These are phyloP conservation scores for Hypoxylon cercidicola DNA, from an alignment of 495 filamentous ascomycete species.

Conservation along the genomic window DNA sequence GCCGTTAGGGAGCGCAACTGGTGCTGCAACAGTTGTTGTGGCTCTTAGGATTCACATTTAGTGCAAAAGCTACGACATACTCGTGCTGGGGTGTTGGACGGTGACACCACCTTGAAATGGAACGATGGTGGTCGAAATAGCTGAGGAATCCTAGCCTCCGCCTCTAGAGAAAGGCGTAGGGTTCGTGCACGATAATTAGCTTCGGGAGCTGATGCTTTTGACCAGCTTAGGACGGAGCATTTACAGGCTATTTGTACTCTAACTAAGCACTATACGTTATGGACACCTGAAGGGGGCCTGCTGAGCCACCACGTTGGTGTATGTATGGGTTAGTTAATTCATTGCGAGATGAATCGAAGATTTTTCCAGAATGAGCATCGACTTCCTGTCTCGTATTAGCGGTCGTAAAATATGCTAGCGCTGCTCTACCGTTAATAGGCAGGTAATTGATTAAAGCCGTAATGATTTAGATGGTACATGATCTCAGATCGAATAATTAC, in stretches of 20 bases:
- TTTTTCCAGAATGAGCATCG: not conserved
- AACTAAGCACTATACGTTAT: conserved; percentile 16
- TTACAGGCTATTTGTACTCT: conserved; percentile 23
- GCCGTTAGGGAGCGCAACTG: conserved; percentile 39
- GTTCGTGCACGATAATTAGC: conserved; percentile 12
- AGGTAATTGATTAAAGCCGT: too few species aligned
- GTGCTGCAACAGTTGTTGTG: conserved; percentile 45
- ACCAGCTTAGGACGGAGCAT: conserved; percentile 1
- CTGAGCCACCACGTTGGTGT: conserved; percentile 2
- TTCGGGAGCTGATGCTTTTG: conserved; percentile 1
- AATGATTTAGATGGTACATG: too few species aligned
- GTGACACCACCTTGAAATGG: not conserved
- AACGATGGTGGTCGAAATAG: not conserved
- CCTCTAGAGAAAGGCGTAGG: not conserved
- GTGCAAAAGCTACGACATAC: not conserved
- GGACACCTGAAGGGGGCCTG: conserved; percentile 1
- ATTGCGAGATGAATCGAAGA: conserved; percentile 26
- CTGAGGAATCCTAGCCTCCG: not conserved
- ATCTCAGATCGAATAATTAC: too few species aligned
- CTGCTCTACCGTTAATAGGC: too few species aligned
- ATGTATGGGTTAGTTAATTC: conserved; percentile 16
- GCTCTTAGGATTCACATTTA: not conserved
- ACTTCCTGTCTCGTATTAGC: too few species aligned
- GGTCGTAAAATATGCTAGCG: too few species aligned
- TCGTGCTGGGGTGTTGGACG: not conserved